These are phyloP conservation scores for Clavispora carvajalis DNA, from an alignment of 805 yeast species.

Conservation along the genomic window DNA sequence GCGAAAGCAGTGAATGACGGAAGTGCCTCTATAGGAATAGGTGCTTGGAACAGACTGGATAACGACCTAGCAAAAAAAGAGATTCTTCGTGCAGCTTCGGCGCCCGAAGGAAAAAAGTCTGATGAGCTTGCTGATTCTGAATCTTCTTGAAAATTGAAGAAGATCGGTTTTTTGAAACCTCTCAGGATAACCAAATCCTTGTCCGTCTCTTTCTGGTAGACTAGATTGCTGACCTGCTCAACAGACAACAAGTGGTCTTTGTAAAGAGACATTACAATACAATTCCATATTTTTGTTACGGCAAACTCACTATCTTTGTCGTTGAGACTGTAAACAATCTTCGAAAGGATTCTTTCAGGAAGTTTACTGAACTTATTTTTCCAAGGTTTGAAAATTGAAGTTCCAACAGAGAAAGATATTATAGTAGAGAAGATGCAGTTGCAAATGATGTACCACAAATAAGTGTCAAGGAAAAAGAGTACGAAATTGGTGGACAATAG, in stretches of 20 bases:
- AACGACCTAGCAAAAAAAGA: conserved; percentile 51
- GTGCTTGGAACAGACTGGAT: conserved; percentile 44
- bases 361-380: conserved; percentile 28
- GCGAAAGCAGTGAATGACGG: conserved; percentile 48
- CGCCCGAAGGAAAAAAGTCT: conserved; percentile 39
- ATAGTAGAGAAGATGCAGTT: conserved; percentile 31
- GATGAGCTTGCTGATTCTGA: conserved; percentile 26
- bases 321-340: conserved; percentile 13
- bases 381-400: conserved; percentile 37
- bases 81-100: conserved; percentile 49
- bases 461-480: conserved; percentile 35
- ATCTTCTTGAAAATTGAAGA: conserved; percentile 47
- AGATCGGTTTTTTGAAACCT: conserved; percentile 33
- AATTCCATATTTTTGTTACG: conserved; percentile 15
- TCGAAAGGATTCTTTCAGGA: conserved; percentile 30
- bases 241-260: conserved; percentile 37
- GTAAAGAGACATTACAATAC: conserved; percentile 14
- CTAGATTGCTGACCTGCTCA: conserved; percentile 35
- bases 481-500: conserved; percentile 25
- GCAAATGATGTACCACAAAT: conserved; percentile 36
- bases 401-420: conserved; percentile 27
- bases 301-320: conserved; percentile 1
- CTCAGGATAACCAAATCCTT: background rate
- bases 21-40: conserved; percentile 42
- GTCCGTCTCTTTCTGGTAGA: conserved; percentile 18